Conservation (phyloP, 2,329 filamentous ascomycete genomes). For the Diplodia scrobiculata region DNA sequence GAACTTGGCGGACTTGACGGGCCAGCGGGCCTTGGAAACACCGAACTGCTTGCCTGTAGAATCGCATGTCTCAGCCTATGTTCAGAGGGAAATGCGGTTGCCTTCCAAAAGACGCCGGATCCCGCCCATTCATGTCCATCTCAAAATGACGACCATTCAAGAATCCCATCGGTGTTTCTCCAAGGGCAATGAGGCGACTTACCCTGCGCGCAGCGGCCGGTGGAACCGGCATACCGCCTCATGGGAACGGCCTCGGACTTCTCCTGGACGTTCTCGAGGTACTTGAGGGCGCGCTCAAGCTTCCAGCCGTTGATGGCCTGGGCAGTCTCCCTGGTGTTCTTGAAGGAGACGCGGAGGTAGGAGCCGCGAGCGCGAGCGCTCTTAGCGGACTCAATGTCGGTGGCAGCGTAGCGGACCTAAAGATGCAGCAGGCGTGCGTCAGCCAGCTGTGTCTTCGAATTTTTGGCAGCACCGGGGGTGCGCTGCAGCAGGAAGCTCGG, state of each 20-base stretch:
- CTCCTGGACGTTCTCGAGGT: constrained; percentile 97
- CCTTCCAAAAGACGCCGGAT: not conserved
- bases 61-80: constrained; percentile 34
- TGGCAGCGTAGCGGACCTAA: constrained; percentile 94
- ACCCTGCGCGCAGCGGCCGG: constrained; percentile 96
- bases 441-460: constrained; percentile 19
- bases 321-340: constrained; percentile 99
- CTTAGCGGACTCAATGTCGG: constrained; percentile 83
- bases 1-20: constrained; percentile 98
- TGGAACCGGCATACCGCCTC: constrained; percentile 95
- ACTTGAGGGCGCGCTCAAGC: constrained; percentile 88
- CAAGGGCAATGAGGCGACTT: constrained; percentile 54
- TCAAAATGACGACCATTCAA: constrained; percentile 3
- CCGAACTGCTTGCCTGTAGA: constrained; percentile 92
- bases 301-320: constrained; percentile 99
- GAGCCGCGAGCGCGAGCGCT: constrained; percentile 97
- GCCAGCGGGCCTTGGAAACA: constrained; percentile 97
- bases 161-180: not conserved
- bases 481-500: constrained; percentile 9
- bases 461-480: constrained; percentile 15
- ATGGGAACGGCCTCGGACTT: constrained; percentile 98
- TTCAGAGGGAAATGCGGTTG: not conserved
- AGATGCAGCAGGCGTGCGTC: constrained; percentile 20
- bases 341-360: constrained; percentile 99
- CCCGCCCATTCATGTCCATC: not conserved